Percentiles rank a stretch among this genome's conserved stretches.
Evolutionary conservation across 805 yeast genomes (phyloP).

Genomic region (Debaryomyces prosopidis): DNA sequence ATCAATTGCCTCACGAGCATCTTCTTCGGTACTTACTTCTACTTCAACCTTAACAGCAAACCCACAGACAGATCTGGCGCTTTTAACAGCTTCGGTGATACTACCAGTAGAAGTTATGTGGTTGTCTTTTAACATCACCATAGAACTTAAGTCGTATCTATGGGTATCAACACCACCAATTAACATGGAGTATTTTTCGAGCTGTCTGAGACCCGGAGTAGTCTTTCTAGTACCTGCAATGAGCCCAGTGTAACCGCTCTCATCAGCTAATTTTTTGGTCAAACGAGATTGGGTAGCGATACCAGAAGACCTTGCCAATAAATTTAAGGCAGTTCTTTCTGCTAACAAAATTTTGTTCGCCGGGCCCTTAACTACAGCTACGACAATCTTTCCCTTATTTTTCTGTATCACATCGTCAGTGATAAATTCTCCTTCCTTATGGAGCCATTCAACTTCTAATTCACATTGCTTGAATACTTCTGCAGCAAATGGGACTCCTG

Average conservation of each 20-base stretch:
- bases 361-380: slow-evolving; percentile 79
- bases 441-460: slow-evolving; percentile 69
- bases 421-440: slow-evolving; percentile 62
- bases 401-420: slow-evolving; percentile 45
- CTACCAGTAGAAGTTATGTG: slow-evolving; percentile 94
- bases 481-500: slow-evolving; percentile 87
- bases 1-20: slow-evolving; percentile 87
- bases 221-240: slow-evolving; percentile 97
- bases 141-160: slow-evolving; percentile 84
- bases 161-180: slow-evolving; percentile 96
- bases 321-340: slow-evolving; percentile 83
- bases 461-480: slow-evolving; percentile 82
- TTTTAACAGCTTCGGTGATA: slow-evolving; percentile 75
- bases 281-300: slow-evolving; percentile 73
- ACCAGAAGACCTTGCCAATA: slow-evolving; percentile 82
- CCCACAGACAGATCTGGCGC: slow-evolving; percentile 82
- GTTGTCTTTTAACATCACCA: slow-evolving; percentile 96
- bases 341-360: slow-evolving; percentile 78
- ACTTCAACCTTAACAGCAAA: slow-evolving; percentile 90
- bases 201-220: slow-evolving; percentile 88
- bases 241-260: slow-evolving; percentile 71
- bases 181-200: slow-evolving; percentile 92
- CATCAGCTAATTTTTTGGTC: slow-evolving; percentile 61
- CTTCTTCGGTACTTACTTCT: slow-evolving; percentile 81
- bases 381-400: slow-evolving; percentile 55